Conservation (phyloP, 2,329 filamentous ascomycete genomes). For the Exophiala bonariae region DNA sequence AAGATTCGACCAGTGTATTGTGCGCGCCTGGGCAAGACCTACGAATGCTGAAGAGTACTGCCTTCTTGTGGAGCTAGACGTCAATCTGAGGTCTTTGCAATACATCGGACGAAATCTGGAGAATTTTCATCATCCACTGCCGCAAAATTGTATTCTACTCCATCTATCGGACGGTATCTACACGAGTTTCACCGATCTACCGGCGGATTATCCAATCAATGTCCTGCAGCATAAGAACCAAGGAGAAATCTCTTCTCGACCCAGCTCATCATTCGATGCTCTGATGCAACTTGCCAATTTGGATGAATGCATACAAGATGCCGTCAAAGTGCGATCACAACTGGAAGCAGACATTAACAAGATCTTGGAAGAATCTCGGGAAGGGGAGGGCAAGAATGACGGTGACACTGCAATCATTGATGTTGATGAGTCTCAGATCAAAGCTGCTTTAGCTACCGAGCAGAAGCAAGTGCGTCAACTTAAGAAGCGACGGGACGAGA, state of each 20-base stretch:
- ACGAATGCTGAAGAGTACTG: conserved; percentile 55
- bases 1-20: conserved; percentile 62
- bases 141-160: conserved; percentile 79
- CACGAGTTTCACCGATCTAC: conserved; percentile 69
- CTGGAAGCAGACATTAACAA: conserved; percentile 76
- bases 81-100: conserved; percentile 72
- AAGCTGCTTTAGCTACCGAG: conserved; percentile 19
- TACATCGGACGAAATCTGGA: conserved; percentile 71
- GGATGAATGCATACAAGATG: conserved; percentile 88
- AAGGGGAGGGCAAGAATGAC: conserved; percentile 39
- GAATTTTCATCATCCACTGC: conserved; percentile 69
- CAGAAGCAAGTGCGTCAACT: conserved; percentile 28
- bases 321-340: conserved; percentile 71
- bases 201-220: conserved; percentile 37
- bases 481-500: conserved; percentile 39
- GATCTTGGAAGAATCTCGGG: conserved; percentile 16
- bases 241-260: conserved; percentile 12
- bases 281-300: conserved; percentile 86
- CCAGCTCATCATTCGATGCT: conserved; percentile 79
- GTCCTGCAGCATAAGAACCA: conserved; percentile 15
- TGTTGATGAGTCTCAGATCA: conserved; percentile 30
- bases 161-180: conserved; percentile 87
- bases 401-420: conserved; percentile 36
- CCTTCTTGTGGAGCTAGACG: conserved; percentile 69
- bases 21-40: conserved; percentile 73